These are phyloP conservation scores for Proteromonas lacertae DNA, from an alignment of 352 stramenopile genomes.

Conservation along the genomic window DNA sequence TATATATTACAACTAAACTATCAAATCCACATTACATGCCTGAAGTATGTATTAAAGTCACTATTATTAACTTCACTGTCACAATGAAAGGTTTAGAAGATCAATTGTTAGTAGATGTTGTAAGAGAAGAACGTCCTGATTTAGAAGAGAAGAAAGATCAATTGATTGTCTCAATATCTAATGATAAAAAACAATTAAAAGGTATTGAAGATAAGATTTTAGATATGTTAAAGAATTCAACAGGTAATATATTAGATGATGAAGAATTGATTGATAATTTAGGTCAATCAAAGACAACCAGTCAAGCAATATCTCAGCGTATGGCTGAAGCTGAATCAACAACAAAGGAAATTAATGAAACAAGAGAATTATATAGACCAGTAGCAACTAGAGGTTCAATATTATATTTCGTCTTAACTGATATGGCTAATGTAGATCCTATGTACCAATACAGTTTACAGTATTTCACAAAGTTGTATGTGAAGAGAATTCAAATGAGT, in stretches of 20 bases:
- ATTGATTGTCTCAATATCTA: constrained; percentile 47
- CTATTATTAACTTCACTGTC: constrained; percentile 68
- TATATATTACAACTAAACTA: constrained; percentile 69
- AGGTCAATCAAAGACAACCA: constrained; percentile 49
- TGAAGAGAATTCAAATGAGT: constrained; percentile 36
- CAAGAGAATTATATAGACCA: constrained; percentile 45
- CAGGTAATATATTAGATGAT: constrained; percentile 66
- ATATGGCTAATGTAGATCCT: constrained; percentile 44
- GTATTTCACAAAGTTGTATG: constrained; percentile 60
- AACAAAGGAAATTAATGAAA: constrained; percentile 43
- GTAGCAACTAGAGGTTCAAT: constrained; percentile 48
- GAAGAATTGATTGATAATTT: constrained; percentile 58
- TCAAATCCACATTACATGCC: constrained; percentile 68
- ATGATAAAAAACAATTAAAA: constrained; percentile 55
- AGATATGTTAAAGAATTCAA: constrained; percentile 52
- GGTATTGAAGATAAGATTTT: constrained; percentile 74
- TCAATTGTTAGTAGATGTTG: constrained; percentile 55
- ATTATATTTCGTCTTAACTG: constrained; percentile 67
- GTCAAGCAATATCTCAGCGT: constrained; percentile 39
- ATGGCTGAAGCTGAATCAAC: constrained; percentile 51
- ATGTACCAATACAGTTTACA: constrained; percentile 76
- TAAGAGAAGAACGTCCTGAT: constrained; percentile 49
- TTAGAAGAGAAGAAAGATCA: constrained; percentile 57
- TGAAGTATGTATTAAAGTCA: constrained; percentile 69
- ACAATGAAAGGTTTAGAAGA: constrained; percentile 53